These are phyloP conservation scores for Neurospora discreta DNA, from an alignment of 495 filamentous ascomycete genomes.

Conservation along the genomic window DNA sequence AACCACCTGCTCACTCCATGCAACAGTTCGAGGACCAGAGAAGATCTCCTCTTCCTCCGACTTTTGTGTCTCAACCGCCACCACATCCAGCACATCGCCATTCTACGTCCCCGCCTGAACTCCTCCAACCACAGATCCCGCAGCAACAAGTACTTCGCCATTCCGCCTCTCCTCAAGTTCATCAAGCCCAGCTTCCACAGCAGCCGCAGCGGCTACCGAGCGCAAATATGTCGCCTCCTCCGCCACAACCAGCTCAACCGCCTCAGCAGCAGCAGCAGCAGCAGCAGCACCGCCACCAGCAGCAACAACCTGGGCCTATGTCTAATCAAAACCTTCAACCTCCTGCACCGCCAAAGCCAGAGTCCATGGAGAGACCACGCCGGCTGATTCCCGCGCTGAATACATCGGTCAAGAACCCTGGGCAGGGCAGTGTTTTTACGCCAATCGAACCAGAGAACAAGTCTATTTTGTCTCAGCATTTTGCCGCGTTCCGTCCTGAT, in stretches of 20 bases:
- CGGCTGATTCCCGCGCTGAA: slow-evolving; percentile 29
- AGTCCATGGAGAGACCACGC: slow-evolving; percentile 19
- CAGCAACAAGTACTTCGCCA: slow-evolving; percentile 43
- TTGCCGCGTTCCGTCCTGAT: slow-evolving; percentile 46
- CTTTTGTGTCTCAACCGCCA: slow-evolving; percentile 36
- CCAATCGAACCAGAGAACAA: slow-evolving; percentile 79
- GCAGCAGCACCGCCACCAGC: slow-evolving; percentile 22
- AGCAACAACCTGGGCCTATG: slow-evolving; percentile 15
- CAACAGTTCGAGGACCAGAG: slow-evolving; percentile 61
- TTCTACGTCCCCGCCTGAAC: slow-evolving; percentile 26
- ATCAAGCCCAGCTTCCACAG: slow-evolving; percentile 23
- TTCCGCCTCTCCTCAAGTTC: slow-evolving; percentile 27
- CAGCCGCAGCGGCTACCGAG: slow-evolving; percentile 23
- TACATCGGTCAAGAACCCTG: slow-evolving; percentile 56
- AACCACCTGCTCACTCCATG: slow-evolving; percentile 28
- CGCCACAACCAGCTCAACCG: slow-evolving; percentile 11
- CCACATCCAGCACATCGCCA: slow-evolving; percentile 8
- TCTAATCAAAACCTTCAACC: slow-evolving; percentile 22
- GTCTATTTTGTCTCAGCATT: slow-evolving; percentile 79
- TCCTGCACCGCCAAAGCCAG: slow-evolving; percentile 36
- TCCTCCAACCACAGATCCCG: slow-evolving; percentile 33
- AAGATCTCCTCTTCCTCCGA: slow-evolving; percentile 48
- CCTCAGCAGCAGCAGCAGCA: slow-evolving; percentile 19
- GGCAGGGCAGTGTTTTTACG: slow-evolving; percentile 86
- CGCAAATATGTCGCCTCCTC: slow-evolving; percentile 25